phyloP scores from a whole-genome alignment of 108 stramenopile species.

The Mediolabrus comicus region DNA sequence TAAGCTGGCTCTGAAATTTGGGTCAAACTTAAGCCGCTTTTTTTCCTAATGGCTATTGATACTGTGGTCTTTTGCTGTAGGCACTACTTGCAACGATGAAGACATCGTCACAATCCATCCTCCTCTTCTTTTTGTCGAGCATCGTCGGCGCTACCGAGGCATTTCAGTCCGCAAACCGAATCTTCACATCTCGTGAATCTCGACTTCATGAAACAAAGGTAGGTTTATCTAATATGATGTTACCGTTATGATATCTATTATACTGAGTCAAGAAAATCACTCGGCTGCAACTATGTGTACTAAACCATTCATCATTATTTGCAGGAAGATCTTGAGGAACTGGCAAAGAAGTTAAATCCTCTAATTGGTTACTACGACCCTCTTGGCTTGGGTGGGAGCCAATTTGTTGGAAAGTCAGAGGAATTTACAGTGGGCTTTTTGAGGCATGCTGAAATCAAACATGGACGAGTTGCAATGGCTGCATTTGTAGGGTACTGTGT shows the following conservation, averaged over 20 bases:
- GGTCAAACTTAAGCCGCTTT: no score
- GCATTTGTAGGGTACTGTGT: constrained; percentile 65
- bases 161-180: neutral
- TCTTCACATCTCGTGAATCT: neutral
- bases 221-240: no score
- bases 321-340: constrained; percentile 51
- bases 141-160: neutral
- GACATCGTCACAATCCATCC: neutral
- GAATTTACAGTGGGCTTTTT: constrained; percentile 57
- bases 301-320: neutral
- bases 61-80: no score
- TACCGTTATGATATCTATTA: no score
- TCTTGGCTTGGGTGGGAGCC: constrained; percentile 39
- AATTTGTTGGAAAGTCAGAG: constrained; percentile 49
- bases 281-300: neutral
- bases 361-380: constrained; percentile 69
- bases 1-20: no score
- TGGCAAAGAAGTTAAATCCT: constrained; percentile 63
- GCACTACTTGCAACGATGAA: neutral
- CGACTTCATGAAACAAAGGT: neutral
- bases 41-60: no score
- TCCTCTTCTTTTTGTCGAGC: neutral
- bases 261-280: neutral
- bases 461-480: constrained; percentile 79
- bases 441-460: constrained; percentile 70